phyloP scores from a whole-genome alignment of 306 rosid genomes.

The Medicago truncatula region MtrunA17r5.0-ANR NC_053045.1:32385001-32385500 shows the following conservation, averaged over 20 bases:
- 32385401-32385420: slow-evolving; percentile 55
- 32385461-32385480: slow-evolving; percentile 57
- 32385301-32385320: neutral
- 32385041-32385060: neutral
- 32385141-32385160: slow-evolving; percentile 38
- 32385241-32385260: slow-evolving; percentile 15
- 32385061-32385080: slow-evolving; percentile 20
- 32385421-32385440: slow-evolving; percentile 74
- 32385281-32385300: slow-evolving; percentile 48
- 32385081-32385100: slow-evolving; percentile 22
- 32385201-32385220: slow-evolving; percentile 38
- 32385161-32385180: slow-evolving; percentile 46
- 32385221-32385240: slow-evolving; percentile 47
- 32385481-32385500: slow-evolving; percentile 32
- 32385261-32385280: slow-evolving; percentile 35
- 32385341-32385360: neutral
- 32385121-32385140: slow-evolving; percentile 41
- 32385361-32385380: neutral
- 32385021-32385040: neutral
- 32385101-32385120: slow-evolving; percentile 26
- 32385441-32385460: slow-evolving; percentile 58
- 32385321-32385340: neutral
- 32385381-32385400: slow-evolving; percentile 59
- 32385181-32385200: slow-evolving; percentile 47
- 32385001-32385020: neutral